These are phyloP conservation scores for Fomitopsis serialis DNA, from an alignment of 768 basidiomycete species.

Conservation along the genomic window DNA sequence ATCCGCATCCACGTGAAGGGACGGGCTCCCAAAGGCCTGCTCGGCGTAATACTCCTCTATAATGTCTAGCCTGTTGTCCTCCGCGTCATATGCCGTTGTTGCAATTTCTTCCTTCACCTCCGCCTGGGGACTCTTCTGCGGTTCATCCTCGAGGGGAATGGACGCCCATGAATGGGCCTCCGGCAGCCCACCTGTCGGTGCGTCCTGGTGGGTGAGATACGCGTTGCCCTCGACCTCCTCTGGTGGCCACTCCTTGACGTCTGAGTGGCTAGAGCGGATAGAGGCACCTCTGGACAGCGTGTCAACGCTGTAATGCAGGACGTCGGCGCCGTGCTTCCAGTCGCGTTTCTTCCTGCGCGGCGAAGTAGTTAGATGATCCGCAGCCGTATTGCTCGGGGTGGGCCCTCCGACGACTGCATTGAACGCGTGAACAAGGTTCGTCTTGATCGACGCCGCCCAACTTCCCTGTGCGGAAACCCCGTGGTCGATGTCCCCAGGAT, in stretches of 20 bases:
- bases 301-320: neutral
- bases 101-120: neutral
- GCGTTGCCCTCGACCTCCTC: constrained; percentile 1
- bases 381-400: neutral
- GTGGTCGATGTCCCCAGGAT: constrained; percentile 23
- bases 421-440: constrained; percentile 43
- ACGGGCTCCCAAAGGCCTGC: neutral
- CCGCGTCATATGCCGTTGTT: neutral
- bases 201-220: neutral
- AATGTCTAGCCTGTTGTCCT: neutral
- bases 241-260: constrained; percentile 1
- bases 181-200: neutral
- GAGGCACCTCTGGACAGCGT: neutral
- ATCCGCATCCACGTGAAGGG: neutral
- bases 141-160: neutral
- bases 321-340: neutral
- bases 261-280: neutral
- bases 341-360: constrained; percentile 4
- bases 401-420: constrained; percentile 38
- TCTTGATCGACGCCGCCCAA: constrained; percentile 39
- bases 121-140: neutral
- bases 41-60: neutral
- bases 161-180: neutral
- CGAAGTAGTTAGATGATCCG: constrained; percentile 9
- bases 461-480: constrained; percentile 6